Evolutionary conservation across 192 early-diverging fungal species (phyloP).

Genomic region (Nowakowskiella sp.): DNA sequence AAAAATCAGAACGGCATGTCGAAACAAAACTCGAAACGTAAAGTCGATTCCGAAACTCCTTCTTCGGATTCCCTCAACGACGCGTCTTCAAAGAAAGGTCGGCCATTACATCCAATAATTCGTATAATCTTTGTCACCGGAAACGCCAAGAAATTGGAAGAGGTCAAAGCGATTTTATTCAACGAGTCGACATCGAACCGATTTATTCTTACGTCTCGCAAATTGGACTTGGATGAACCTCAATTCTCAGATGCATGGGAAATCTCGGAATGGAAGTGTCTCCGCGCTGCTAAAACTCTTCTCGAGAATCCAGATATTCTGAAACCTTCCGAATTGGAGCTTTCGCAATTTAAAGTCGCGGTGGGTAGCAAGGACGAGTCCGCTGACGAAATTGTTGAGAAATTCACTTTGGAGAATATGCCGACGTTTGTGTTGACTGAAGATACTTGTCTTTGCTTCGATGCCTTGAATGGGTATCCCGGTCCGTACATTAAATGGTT

Average conservation of each 20-base stretch:
- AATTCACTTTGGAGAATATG: background rate
- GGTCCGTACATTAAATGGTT: constrained; percentile 99
- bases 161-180: constrained; percentile 76
- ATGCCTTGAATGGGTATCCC: constrained; percentile 71
- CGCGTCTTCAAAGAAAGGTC: too few relatives aligned
- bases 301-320: constrained; percentile 6
- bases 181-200: constrained; percentile 16
- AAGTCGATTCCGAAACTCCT: too few relatives aligned
- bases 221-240: constrained; percentile 84
- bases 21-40: too few relatives aligned
- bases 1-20: too few relatives aligned
- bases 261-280: constrained; percentile 74
- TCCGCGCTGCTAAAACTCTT: constrained; percentile 52
- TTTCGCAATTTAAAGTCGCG: background rate
- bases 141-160: constrained; percentile 90
- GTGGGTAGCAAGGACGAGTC: background rate
- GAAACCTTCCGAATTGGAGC: constrained; percentile 13
- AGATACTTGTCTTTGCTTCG: constrained; percentile 92
- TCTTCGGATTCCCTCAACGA: too few relatives aligned
- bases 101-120: too few relatives aligned
- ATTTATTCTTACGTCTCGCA: constrained; percentile 58
- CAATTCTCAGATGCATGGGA: constrained; percentile 70
- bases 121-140: constrained; percentile 86
- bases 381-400: background rate
- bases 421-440: constrained; percentile 63